phyloP scores from a whole-genome alignment of 345 rosid genomes.

The Linum trigynum region DNA sequence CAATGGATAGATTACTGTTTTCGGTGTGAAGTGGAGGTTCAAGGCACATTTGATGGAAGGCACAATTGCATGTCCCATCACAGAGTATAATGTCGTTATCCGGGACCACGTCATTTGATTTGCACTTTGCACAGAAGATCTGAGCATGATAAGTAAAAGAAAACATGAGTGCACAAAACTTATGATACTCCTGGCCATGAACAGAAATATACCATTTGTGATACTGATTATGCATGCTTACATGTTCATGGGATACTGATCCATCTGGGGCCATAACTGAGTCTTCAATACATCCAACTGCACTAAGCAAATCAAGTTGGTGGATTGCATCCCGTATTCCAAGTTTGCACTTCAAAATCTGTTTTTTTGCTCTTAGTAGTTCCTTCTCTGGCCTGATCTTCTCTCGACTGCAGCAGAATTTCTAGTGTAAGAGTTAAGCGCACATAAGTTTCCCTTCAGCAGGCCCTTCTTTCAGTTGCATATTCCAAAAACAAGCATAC shows the following conservation, averaged over 20 bases:
- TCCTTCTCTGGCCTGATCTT: conserved; percentile 92
- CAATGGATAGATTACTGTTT: conserved; percentile 43
- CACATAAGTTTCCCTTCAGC: not conserved
- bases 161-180: conserved; percentile 8
- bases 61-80: conserved; percentile 93
- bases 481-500: not conserved
- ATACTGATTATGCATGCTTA: conserved; percentile 21
- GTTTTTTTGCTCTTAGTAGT: conserved; percentile 68
- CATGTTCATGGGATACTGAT: conserved; percentile 89
- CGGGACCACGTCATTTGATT: conserved; percentile 64
- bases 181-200: not conserved
- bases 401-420: conserved; percentile 55
- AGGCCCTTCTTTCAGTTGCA: not conserved
- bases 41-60: conserved; percentile 89
- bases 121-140: conserved; percentile 96
- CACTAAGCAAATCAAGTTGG: conserved; percentile 70
- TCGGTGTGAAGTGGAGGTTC: conserved; percentile 88
- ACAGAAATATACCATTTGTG: not conserved
- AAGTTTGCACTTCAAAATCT: conserved; percentile 86
- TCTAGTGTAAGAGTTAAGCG: conserved; percentile 3
- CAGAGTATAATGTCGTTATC: conserved; percentile 94
- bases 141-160: conserved; percentile 20
- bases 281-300: conserved; percentile 69
- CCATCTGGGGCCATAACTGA: conserved; percentile 90
- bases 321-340: conserved; percentile 82